Base-by-base conservation (phyloP, 805 yeast genomes). In the Ogataea wickerhamii region DNA sequence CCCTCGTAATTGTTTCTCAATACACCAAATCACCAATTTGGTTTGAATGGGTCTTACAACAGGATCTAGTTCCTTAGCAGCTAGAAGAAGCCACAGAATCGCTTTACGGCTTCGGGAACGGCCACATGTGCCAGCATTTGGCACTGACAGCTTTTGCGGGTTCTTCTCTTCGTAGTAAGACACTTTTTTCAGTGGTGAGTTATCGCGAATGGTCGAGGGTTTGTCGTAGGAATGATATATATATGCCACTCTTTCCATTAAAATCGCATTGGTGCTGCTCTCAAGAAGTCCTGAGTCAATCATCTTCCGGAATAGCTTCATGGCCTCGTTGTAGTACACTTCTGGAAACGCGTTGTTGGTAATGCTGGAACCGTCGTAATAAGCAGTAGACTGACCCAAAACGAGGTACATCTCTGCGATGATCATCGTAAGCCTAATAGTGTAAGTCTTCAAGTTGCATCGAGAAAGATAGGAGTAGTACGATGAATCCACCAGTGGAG, bases 401-500 rank as follows among this genome's bases (percentile, higher is more conserved):
- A 55, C 41, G 23, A 76, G 54, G 47, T 83, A 75, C n/a, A 87
- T 65, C 52, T 89, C 97, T 0, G 86, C 73, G 2, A 82, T 73
- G 2, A 85, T 57, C 19, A 88, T 49, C 32, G 82, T 66, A 25
- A 88, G 72, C 43, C 94, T 71, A 10, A 87, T 63, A 2, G 87
- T 83, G 50, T 82, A 85, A 0, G 83, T 73, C 45, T 79, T 81
- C 45, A 82, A 66, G 33, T 78, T 77, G 53, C 84, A 71, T 35
- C 95, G 69, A 8, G 91, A 82, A 19, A 78, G 67, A 53, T 82
- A 87, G 0, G 93, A 78, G 54, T 87, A 87, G 25, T 78, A 70
- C 3, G 87, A 71, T 24, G 86, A 75, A 46, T 87, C 95, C 41
- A 85, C 59, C 55, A 76, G 63, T 1, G 84, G 84, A 44, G 68